phyloP scores from a whole-genome alignment of 2,329 filamentous ascomycete genomes.

The Phaeomoniella chlamydospora region DNA sequence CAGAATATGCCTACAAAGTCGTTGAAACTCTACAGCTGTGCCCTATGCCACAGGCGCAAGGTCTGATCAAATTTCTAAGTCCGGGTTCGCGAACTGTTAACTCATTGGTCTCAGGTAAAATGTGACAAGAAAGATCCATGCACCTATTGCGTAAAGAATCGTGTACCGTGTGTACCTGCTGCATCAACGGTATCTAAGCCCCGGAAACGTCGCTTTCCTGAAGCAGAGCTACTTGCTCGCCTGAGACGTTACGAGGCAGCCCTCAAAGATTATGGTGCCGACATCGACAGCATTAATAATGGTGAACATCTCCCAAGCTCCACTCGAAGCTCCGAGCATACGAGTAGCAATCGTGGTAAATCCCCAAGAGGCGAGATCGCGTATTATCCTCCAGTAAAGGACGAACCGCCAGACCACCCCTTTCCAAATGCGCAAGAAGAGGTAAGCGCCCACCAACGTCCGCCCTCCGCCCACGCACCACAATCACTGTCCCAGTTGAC shows the following conservation, averaged over 20 bases:
- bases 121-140: constrained; percentile 25
- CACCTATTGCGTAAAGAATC: constrained; percentile 27
- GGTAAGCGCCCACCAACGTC: not conserved
- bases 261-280: constrained; percentile 10
- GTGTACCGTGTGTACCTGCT: constrained; percentile 19
- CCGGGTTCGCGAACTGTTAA: no score
- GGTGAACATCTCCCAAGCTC: not conserved
- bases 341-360: not conserved
- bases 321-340: not conserved
- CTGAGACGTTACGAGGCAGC: constrained; percentile 11
- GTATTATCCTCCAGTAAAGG: constrained; percentile 1
- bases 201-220: constrained; percentile 13
- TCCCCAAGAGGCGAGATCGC: constrained; percentile 1
- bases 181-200: constrained; percentile 12
- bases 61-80: no score
- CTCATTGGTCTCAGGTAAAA: not conserved
- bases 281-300: constrained; percentile 4
- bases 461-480: not conserved
- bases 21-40: not conserved
- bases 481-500: not conserved
- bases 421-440: not conserved
- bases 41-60: not conserved
- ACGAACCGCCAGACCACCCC: not conserved
- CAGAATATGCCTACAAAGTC: not conserved
- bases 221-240: constrained; percentile 11